These are phyloP conservation scores for Pittosporum tobira DNA, from an alignment of 129 eudicot genomes.

Conservation along the genomic window DNA sequence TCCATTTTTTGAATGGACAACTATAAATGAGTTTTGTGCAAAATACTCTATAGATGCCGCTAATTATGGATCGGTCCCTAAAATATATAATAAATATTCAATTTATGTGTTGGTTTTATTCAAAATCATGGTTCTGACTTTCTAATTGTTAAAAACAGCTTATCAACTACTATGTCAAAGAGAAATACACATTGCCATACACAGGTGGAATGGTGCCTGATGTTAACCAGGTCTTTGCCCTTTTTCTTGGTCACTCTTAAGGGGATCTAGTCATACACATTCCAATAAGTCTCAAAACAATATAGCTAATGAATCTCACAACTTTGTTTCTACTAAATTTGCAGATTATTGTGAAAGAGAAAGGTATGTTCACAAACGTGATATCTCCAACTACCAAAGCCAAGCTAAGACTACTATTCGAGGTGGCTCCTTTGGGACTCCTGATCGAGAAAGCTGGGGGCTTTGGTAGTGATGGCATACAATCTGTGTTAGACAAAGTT, in stretches of 20 bases:
- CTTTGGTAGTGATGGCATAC: constrained; percentile 77
- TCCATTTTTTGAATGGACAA: too few relatives aligned
- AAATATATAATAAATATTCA: background rate
- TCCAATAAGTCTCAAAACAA: too few relatives aligned
- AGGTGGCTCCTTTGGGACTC: constrained; percentile 94
- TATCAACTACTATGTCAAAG: constrained; percentile 77
- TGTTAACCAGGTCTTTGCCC: constrained; percentile 76
- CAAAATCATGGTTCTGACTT: background rate
- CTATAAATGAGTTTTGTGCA: too few relatives aligned
- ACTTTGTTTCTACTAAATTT: constrained; percentile 11
- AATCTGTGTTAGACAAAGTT: constrained; percentile 84
- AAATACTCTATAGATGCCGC: too few relatives aligned
- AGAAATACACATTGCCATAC: constrained; percentile 95
- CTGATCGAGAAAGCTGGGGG: constrained; percentile 96
- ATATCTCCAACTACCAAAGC: constrained; percentile 84
- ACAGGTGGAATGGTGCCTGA: constrained; percentile 99
- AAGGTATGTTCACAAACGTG: constrained; percentile 92
- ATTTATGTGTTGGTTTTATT: background rate
- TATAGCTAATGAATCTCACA: too few relatives aligned
- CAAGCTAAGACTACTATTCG: constrained; percentile 86
- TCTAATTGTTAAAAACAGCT: constrained; percentile 31
- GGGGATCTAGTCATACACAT: background rate
- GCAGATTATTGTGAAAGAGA: constrained; percentile 98
- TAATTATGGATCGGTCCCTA: too few relatives aligned
- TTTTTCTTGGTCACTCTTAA: background rate